These are phyloP conservation scores for Rhododendron ovatum DNA, from an alignment of 148 eudicot genomes.

Conservation along the genomic window DNA sequence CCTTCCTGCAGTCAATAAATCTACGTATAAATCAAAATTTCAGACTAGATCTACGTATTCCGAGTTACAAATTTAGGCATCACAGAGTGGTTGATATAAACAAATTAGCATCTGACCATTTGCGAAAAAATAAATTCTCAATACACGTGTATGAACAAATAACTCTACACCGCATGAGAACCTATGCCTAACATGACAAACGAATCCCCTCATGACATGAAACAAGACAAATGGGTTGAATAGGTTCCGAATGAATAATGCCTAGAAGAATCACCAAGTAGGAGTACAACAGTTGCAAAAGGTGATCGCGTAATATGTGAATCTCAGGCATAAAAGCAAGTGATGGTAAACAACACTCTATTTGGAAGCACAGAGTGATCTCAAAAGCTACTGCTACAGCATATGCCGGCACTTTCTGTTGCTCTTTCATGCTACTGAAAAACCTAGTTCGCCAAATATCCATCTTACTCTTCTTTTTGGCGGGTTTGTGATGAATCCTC, in stretches of 20 bases:
- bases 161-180: neutral
- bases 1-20: neutral
- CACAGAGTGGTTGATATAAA: neutral
- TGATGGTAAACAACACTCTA: neutral
- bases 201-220: neutral
- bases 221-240: neutral
- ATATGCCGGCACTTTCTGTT: neutral
- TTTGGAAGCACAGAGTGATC: neutral
- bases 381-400: neutral
- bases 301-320: neutral
- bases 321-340: neutral
- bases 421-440: neutral
- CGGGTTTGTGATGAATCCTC: slow-evolving; percentile 25
- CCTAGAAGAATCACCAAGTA: neutral
- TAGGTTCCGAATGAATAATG: neutral
- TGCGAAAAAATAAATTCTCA: neutral
- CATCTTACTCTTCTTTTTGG: slow-evolving; percentile 35
- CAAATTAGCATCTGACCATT: neutral
- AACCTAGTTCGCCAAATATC: neutral
- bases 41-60: neutral
- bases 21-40: neutral
- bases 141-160: neutral
- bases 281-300: neutral
- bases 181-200: neutral
- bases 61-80: neutral